Percentiles rank a stretch among this genome's conserved stretches.
phyloP scores from a whole-genome alignment of 495 filamentous ascomycete genomes.

The Neurospora sp. region DNA sequence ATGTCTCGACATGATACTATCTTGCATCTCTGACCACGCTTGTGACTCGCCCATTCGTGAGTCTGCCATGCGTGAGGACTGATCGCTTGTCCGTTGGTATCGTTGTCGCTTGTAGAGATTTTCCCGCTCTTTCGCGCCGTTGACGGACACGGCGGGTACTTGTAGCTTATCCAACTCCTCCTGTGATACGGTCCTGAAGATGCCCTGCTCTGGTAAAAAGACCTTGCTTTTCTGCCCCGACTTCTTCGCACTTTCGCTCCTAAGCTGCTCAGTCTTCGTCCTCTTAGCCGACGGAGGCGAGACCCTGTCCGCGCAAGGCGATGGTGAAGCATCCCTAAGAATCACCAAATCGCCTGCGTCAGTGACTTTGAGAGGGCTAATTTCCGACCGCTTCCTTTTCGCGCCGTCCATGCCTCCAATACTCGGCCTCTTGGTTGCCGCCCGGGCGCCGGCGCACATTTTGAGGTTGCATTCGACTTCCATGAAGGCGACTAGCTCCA shows the following conservation, averaged over 20 bases:
- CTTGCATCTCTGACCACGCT: background rate
- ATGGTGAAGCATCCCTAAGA: constrained; percentile 22
- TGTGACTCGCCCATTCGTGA: constrained; percentile 6
- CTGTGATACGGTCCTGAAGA: constrained; percentile 43
- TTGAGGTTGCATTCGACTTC: constrained; percentile 70
- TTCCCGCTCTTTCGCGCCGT: background rate
- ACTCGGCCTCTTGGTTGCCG: constrained; percentile 13
- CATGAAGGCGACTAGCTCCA: constrained; percentile 72
- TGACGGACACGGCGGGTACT: constrained; percentile 6
- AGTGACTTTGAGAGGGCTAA: constrained; percentile 17
- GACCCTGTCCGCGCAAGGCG: constrained; percentile 6
- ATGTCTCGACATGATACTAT: background rate
- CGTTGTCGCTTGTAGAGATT: background rate
- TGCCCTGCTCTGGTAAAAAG: constrained; percentile 40
- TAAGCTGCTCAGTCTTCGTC: constrained; percentile 21
- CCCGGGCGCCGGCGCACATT: constrained; percentile 50
- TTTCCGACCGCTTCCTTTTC: constrained; percentile 21
- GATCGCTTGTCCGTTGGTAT: constrained; percentile 18
- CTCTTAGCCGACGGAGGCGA: constrained; percentile 10
- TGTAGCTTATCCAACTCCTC: constrained; percentile 27
- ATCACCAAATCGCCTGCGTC: constrained; percentile 35
- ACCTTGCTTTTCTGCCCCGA: constrained; percentile 30
- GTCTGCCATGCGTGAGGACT: constrained; percentile 10
- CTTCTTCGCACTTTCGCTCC: constrained; percentile 4
- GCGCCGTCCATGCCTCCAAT: constrained; percentile 4